Evolutionary conservation across 2,329 filamentous ascomycete genomes (phyloP).

Genomic region (Aspergillus sp.): DNA sequence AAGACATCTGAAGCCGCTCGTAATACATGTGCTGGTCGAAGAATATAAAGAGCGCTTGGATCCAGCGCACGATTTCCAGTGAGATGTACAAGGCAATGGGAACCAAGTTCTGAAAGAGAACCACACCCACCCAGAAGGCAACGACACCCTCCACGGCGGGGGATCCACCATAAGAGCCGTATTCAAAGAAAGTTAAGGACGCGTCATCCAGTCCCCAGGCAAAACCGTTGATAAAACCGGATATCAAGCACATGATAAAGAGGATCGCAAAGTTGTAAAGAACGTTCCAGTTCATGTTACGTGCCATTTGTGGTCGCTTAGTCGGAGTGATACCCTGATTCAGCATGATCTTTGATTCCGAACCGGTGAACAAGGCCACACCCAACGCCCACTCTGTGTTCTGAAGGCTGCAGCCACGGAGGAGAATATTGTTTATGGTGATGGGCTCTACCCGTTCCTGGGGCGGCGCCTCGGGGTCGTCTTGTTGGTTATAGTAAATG

Average conservation of each 20-base stretch:
- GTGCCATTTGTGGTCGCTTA: conserved; percentile 7
- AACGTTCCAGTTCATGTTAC: conserved; percentile 8
- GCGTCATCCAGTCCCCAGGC: conserved; percentile 6
- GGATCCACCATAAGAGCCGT: conserved; percentile 5
- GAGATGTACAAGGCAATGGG: conserved; percentile 8
- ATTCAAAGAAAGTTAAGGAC: conserved; percentile 1
- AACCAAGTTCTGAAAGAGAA: conserved; percentile 9
- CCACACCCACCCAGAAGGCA: conserved; percentile 5
- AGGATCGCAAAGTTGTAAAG: conserved; percentile 7
- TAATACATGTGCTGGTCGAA: conserved; percentile 6
- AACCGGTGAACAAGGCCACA: conserved; percentile 1
- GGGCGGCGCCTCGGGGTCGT: not conserved
- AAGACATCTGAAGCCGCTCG: conserved; percentile 3
- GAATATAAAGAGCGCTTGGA: conserved; percentile 6
- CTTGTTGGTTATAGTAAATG: conserved; percentile 5
- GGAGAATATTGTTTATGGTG: conserved; percentile 7
- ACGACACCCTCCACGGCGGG: conserved; percentile 2
- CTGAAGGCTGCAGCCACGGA: conserved; percentile 6
- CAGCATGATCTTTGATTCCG: conserved; percentile 8
- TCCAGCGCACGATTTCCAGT: conserved; percentile 4
- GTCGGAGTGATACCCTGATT: conserved; percentile 6
- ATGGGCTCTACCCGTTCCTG: conserved; percentile 4
- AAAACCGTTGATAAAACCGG: conserved; percentile 7
- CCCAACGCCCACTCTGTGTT: conserved; percentile 7
- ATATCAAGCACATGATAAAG: conserved; percentile 9